Percentiles rank a stretch among this genome's conserved stretches.
Evolutionary conservation across 768 basidiomycete species (phyloP).

Genomic region (Termitomyces sp.): DNA sequence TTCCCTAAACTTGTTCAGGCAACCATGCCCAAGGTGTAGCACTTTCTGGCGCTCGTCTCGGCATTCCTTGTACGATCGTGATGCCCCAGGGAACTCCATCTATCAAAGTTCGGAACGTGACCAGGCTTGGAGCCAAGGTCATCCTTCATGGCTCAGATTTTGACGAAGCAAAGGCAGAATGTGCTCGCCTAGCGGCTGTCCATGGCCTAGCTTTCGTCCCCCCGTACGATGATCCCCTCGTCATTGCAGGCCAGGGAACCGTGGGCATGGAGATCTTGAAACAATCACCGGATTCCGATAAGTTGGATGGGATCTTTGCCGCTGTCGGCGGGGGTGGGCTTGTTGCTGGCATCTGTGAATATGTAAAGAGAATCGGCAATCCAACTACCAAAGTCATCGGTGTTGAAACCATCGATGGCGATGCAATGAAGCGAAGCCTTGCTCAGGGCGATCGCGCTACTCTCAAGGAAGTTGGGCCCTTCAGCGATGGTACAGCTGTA

Average conservation of each 20-base stretch:
- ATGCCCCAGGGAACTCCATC: conserved; percentile 95
- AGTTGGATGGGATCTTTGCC: conserved; percentile 82
- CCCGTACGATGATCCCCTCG: conserved; percentile 94
- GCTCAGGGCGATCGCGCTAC: conserved; percentile 79
- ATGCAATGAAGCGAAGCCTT: conserved; percentile 88
- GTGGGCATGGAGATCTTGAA: conserved; percentile 94
- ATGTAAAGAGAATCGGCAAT: conserved; percentile 89
- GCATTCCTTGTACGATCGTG: conserved; percentile 96
- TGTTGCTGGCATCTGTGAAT: conserved; percentile 86
- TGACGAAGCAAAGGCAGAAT: conserved; percentile 95
- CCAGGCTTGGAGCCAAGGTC: conserved; percentile 93
- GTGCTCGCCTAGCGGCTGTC: conserved; percentile 73
- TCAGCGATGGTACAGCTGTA: conserved; percentile 97
- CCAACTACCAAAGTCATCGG: conserved; percentile 82
- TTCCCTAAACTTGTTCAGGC: conserved; percentile 47
- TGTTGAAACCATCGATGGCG: conserved; percentile 93
- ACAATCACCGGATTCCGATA: conserved; percentile 74
- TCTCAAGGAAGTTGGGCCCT: conserved; percentile 89
- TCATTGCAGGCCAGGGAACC: conserved; percentile 97
- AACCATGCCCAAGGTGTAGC: conserved; percentile 99
- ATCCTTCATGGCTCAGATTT: conserved; percentile 91
- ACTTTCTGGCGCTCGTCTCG: conserved; percentile 83
- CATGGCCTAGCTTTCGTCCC: conserved; percentile 90
- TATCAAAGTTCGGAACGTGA: conserved; percentile 95
- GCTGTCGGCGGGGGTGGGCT: conserved; percentile 95